A percentile compares a stretch with the other conserved stretches of the same genome.
These are phyloP conservation scores for Sporothrix dimorphospora DNA, from an alignment of 2,329 filamentous ascomycete genomes.

Conservation along the genomic window DNA sequence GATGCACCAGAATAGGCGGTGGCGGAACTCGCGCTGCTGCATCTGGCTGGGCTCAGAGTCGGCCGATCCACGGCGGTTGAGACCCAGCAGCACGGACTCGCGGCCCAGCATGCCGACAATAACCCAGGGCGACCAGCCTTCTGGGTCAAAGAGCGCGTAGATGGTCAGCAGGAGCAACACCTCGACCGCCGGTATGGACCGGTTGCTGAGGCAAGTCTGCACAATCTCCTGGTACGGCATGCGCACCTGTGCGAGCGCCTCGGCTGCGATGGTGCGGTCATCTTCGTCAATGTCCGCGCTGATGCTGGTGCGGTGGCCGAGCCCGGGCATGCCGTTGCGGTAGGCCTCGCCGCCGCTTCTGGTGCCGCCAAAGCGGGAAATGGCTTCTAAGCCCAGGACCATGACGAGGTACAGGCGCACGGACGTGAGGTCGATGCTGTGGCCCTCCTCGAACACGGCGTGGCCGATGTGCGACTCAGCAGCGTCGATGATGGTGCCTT, in stretches of 20 bases:
- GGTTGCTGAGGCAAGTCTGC: constrained; percentile 45
- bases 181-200: constrained; percentile 45
- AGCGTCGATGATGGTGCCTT: constrained; percentile 41
- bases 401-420: constrained; percentile 49
- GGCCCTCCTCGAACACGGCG: constrained; percentile 27
- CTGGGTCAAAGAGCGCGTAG: constrained; percentile 50
- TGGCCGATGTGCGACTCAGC: constrained; percentile 37
- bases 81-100: constrained; percentile 46
- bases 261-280: not conserved
- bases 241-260: constrained; percentile 40
- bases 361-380: constrained; percentile 42
- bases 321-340: not conserved
- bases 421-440: constrained; percentile 39
- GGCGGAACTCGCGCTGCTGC: constrained; percentile 38
- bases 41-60: constrained; percentile 37
- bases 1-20: constrained; percentile 50
- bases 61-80: constrained; percentile 41
- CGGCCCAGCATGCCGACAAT: constrained; percentile 47
- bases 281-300: constrained; percentile 14
- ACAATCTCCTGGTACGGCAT: constrained; percentile 47
- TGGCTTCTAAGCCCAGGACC: constrained; percentile 50
- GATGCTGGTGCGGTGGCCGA: not conserved
- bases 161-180: constrained; percentile 48
- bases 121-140: constrained; percentile 46
- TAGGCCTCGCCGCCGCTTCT: constrained; percentile 5